Base-by-base conservation (phyloP, 1,139 yeast species). In the Pneumocystis oryctolagi region DNA sequence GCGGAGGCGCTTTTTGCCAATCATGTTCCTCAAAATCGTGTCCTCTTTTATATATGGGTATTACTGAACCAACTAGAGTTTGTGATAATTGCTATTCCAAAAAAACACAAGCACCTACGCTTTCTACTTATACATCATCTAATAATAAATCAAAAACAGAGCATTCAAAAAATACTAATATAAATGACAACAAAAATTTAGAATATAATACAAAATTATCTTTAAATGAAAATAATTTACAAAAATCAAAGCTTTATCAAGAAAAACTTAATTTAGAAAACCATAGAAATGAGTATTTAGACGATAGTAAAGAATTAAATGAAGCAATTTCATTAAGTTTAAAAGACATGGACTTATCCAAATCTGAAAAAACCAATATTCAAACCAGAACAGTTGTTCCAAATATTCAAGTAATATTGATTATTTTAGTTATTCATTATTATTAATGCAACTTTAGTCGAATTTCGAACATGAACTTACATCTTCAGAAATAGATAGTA, bases 281-380 rank as follows among this genome's bases (percentile, higher is more conserved):
- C 34, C 28, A 60, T 14, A 68, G n/a, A 59, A 60, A 60, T 31
- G 61, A 65, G 6, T 80, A 73, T 2, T 87, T 83, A 1, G 94
- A 85, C 8, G 88, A 87, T 37, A 97, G 92, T 68, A 94, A 85
- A 42, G 96, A 89, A 58, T 80, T 92, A 84, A 87, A 84, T 71
- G 95, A 94, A 0, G 98, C 97, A 0, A 89, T 92, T 66, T 96
- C 87, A n/a, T 97, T 96, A 0, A 87, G 96, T 73, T 78, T 92
- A 67, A 79, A 80, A 65, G 96, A 89, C 66, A 80, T 85, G 55
- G 31, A 47, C 3, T 9, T 25, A 47, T 47, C 31, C 9, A 25
- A 47, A 20, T 30, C 64, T 5, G 34, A 18, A 1, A 42, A 18
- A 53, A 25, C 25, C 8, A 37, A 31, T 16, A 6, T n/a, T 53